phyloP scores from a whole-genome alignment of 345 rosid genomes.

The Populus alba region DNA sequence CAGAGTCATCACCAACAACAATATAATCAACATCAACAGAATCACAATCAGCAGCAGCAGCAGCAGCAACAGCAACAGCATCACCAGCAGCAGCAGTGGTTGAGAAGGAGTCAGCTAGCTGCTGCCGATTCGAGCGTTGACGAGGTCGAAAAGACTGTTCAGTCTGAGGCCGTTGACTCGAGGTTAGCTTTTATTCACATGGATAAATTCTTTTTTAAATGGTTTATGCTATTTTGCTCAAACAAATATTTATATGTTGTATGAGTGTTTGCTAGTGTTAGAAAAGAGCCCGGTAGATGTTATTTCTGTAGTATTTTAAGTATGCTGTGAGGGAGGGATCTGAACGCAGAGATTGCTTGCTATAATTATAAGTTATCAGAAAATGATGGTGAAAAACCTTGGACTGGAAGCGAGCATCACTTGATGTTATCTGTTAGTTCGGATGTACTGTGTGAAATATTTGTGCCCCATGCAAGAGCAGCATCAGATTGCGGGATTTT shows the following conservation, averaged over 20 bases:
- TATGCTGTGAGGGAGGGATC: not conserved
- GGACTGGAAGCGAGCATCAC: not conserved
- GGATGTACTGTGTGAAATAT: not conserved
- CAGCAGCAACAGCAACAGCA: conserved; percentile 36
- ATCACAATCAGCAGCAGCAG: conserved; percentile 35
- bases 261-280: not conserved
- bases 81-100: conserved; percentile 64
- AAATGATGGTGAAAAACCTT: not conserved
- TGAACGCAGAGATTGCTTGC: not conserved
- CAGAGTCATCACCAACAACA: conserved; percentile 48
- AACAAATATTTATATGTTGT: not conserved
- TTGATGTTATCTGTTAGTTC: not conserved
- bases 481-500: not conserved
- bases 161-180: conserved; percentile 74
- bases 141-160: conserved; percentile 81
- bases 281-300: not conserved
- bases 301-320: not conserved
- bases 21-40: conserved; percentile 40
- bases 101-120: conserved; percentile 54
- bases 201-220: not conserved
- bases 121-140: conserved; percentile 31
- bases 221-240: not conserved
- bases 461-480: not conserved
- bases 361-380: not conserved
- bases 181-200: conserved; percentile 36